Evolutionary conservation across 169 alveolate genomes (phyloP).

Genomic region (Babesia sp.): DNA sequence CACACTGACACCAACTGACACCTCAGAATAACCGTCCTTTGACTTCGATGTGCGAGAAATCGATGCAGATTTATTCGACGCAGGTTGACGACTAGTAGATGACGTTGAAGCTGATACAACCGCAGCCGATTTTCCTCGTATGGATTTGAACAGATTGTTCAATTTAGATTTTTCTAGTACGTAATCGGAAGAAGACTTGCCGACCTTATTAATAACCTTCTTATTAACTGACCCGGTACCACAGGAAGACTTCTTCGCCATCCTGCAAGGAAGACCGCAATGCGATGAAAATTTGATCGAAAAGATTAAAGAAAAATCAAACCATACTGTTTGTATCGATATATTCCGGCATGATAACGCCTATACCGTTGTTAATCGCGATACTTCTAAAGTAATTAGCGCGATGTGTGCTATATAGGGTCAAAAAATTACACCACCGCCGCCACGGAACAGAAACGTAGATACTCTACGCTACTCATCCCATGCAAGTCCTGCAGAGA

Average conservation of each 20-base stretch:
- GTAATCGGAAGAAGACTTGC: not conserved
- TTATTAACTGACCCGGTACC: not conserved
- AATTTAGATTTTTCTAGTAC: slow-evolving; percentile 9
- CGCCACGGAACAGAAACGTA: too few species aligned
- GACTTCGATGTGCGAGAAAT: not conserved
- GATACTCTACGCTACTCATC: too few species aligned
- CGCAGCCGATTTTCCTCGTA: slow-evolving; percentile 5
- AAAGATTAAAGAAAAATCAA: too few species aligned
- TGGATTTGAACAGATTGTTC: slow-evolving; percentile 10
- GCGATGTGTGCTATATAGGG: not conserved
- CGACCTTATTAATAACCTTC: not conserved
- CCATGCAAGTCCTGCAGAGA: not conserved
- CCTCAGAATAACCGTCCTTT: slow-evolving; percentile 23
- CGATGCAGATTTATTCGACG: not conserved
- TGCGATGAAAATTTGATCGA: not conserved
- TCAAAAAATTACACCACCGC: not conserved
- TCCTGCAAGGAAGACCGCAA: not conserved
- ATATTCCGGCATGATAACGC: too few species aligned
- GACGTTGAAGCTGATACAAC: not conserved
- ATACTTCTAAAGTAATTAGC: too few species aligned
- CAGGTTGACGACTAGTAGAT: slow-evolving; percentile 21
- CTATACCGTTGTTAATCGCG: too few species aligned
- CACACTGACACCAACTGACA: not conserved
- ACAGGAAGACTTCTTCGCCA: slow-evolving; percentile 5
- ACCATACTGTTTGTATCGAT: too few species aligned